Evolutionary conservation across 257 asterid species (phyloP), one percentile per base, ranked within the genome.

Genomic region (Solanum etuberosum): DNA sequence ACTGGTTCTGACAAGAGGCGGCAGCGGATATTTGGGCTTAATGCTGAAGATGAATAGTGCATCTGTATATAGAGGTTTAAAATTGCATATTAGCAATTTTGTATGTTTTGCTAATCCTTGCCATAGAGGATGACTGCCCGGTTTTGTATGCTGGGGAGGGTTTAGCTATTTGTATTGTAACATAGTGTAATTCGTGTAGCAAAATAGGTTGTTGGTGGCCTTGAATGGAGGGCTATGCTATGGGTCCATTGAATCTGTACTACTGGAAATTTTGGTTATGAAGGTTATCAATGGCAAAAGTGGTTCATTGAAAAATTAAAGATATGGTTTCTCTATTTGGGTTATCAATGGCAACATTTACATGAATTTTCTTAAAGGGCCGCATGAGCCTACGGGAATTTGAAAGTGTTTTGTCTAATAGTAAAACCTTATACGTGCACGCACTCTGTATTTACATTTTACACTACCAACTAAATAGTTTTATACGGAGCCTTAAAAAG

Each of bases 1-100:
- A 98, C 98, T 51, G 98, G 91, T 86, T 94, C 95, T 40, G 99
- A 97, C 89, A 92, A 94, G 91, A 94, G 98, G 90, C 89, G 90
- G 65, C 97, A 93, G 5, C 91, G 95, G 84, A 90, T 94, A 42
- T 85, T 91, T 29, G 95, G 93, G 87, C 88, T 93, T 15, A 84
- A 83, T 63, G 89, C 83, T 14, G 92, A 91, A 11, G 95, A 92
- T 27, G 95, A 92, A 68, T 93, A 87, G 87, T 54, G 3, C 38
- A 78, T n/a, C 25, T 82, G 65, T n/a, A 81, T 21, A 43, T 70
- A 46, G 83, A 4, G 59, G 13, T 13, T 43, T 40, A 65, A 51
- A 15, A 54, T 34, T n/a, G 48, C 59, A 27, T 37, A 48, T 48
- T 48, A 48, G 57, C 57, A 48, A 48, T 48, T 37, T 74, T 74